Evolutionary conservation across 768 basidiomycete species (phyloP).

Genomic region (Rhizopogon vesiculosus): DNA sequence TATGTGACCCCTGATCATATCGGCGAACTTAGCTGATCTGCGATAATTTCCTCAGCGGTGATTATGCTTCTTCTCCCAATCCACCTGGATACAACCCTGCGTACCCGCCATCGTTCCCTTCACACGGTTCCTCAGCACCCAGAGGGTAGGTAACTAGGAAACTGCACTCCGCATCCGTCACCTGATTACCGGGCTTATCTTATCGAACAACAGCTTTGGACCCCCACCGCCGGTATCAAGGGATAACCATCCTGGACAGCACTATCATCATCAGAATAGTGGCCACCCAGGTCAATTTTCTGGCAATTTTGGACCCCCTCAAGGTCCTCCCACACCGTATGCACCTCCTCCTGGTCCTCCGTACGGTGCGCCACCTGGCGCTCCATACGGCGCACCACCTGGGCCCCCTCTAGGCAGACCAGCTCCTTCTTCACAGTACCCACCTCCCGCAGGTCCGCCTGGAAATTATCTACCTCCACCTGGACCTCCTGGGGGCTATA

Average conservation of each 20-base stretch:
- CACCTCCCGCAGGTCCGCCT: neutral
- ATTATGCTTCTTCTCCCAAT: neutral
- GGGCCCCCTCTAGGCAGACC: constrained; percentile 10
- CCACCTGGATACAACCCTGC: neutral
- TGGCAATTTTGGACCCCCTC: constrained; percentile 7
- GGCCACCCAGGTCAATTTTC: constrained; percentile 27
- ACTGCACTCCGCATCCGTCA: neutral
- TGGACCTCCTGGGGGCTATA: constrained; percentile 12
- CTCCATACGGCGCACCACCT: constrained; percentile 17
- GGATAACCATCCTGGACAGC: constrained; percentile 38
- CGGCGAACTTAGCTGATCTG: neutral
- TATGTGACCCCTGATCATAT: constrained; percentile 3
- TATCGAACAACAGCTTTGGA: neutral
- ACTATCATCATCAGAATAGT: constrained; percentile 27
- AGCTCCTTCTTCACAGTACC: constrained; percentile 13
- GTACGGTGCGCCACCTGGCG: constrained; percentile 23
- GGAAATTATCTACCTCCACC: constrained; percentile 11
- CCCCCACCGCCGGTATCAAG: constrained; percentile 24
- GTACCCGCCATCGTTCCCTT: constrained; percentile 1
- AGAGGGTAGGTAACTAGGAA: constrained; percentile 9
- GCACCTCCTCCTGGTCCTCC: constrained; percentile 9
- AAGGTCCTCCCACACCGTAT: constrained; percentile 2
- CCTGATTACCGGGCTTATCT: neutral
- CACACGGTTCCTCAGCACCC: constrained; percentile 2
- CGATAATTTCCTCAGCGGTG: neutral